phyloP scores from a whole-genome alignment of 2,329 filamentous ascomycete species.

The Alternaria novae-zelandiae region DNA sequence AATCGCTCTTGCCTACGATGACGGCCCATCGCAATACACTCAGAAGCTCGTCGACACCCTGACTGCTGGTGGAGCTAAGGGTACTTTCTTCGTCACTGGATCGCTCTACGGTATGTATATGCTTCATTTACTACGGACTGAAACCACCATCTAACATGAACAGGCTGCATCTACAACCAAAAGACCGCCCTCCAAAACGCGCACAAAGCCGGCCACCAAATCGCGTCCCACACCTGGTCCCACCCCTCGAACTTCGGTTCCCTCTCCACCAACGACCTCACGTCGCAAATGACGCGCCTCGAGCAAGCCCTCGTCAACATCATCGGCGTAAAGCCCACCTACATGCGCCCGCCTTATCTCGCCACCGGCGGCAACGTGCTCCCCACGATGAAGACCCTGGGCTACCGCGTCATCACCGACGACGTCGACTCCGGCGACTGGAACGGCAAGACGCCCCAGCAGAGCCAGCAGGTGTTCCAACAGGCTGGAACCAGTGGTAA shows the following conservation, averaged over 20 bases:
- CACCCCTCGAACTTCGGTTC: conserved; percentile 44
- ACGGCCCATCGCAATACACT: conserved; percentile 46
- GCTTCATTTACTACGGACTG: neutral
- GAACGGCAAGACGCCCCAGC: conserved; percentile 40
- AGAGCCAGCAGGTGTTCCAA: conserved; percentile 43
- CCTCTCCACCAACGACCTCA: conserved; percentile 37
- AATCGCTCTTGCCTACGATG: conserved; percentile 46
- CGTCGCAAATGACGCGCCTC: conserved; percentile 40
- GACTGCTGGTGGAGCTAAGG: conserved; percentile 40
- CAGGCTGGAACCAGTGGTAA: conserved; percentile 42
- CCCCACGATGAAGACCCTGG: conserved; percentile 41
- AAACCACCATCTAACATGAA: neutral
- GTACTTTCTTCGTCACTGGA: conserved; percentile 45
- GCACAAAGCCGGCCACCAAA: conserved; percentile 44
- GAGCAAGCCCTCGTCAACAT: conserved; percentile 46
- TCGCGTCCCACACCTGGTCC: conserved; percentile 46
- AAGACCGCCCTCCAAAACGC: conserved; percentile 38
- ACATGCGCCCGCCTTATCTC: conserved; percentile 48
- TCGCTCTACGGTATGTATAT: conserved; percentile 30
- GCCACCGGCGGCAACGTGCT: conserved; percentile 42
- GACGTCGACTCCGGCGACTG: conserved; percentile 45
- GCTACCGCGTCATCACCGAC: conserved; percentile 45
- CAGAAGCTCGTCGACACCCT: conserved; percentile 42
- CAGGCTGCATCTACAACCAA: conserved; percentile 43
- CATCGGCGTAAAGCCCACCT: conserved; percentile 46